Evolutionary conservation across 2,329 filamentous ascomycete genomes (phyloP), one percentile per base, ranked within the genome.

Genomic region (Didymella keratinophila): DNA sequence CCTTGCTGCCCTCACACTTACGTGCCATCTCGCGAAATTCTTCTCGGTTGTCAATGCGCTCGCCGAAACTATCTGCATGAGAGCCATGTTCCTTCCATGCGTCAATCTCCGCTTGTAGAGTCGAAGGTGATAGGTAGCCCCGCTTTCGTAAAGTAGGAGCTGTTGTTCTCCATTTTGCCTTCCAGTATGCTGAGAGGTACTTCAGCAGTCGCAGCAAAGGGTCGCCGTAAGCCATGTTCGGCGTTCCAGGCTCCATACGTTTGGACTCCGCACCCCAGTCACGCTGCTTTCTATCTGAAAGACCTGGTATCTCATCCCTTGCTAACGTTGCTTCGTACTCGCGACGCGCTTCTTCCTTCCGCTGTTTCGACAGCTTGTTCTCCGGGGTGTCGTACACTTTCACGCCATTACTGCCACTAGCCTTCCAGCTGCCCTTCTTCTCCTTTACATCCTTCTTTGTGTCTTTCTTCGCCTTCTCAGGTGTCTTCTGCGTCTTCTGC

Each of bases 141-240:
- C 86, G 84, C 78, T 98, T 99, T n/a, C 93, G 85, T 21, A 98
- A 71, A 0, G 91, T 92, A 0, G 93, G 92, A 0, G 89, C 85
- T 0, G 87, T 92, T 42, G 95, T 83, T 1, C 82, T 85, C 75
- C 96, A 99, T 32, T 88, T 84, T 68, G 93, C 90, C 73, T 89
- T 93, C 95, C 95, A 99, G 82, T 92, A 97, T 1, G 88, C 85
- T 10, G 89, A 83, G n/a, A 99, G 78, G 49, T 87, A 82, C 68
- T 89, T 90, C 70, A 98, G 82, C 4, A 98, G 80, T 21, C 88
- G 83, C 52, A 94, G 85, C 5, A 96, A 78, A 0, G 93, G 93
- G 74, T 97, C 93, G 0, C 92, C 92, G 41, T 87, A 85, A 73
- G 91, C 95, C 81, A 94, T 84, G 68, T 97, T 90, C 4, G 90